Conservation (phyloP, 1,284 basidiomycete genomes). For the Rhodotorula sp. region DNA sequence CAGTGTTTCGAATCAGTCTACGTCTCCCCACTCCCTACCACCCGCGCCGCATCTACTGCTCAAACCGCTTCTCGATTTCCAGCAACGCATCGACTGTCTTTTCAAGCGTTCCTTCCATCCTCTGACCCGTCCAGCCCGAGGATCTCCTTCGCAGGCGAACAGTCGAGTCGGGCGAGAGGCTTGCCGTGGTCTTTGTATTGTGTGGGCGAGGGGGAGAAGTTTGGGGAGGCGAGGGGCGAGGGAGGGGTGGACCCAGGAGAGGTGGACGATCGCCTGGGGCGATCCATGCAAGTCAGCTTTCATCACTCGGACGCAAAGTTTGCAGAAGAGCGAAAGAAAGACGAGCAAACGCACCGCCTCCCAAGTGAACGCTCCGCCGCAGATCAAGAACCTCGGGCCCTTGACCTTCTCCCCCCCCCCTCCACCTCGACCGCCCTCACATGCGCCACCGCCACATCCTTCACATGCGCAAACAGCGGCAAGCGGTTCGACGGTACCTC, state of each 20-base stretch:
- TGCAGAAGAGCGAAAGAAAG: too few species aligned
- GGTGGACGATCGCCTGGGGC: conserved; percentile 24
- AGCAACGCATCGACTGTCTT: conserved; percentile 34
- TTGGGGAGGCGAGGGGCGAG: conserved; percentile 33
- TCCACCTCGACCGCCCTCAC: conserved; percentile 42
- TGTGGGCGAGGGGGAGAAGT: conserved; percentile 11
- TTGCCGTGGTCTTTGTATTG: conserved; percentile 15
- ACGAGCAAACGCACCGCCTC: conserved; percentile 22
- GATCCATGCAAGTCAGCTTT: neutral
- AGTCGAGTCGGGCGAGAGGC: conserved; percentile 32
- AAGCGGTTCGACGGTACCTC: conserved; percentile 47
- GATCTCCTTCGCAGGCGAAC: conserved; percentile 18
- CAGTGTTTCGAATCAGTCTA: neutral
- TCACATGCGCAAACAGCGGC: conserved; percentile 48
- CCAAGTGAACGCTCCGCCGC: conserved; percentile 40
- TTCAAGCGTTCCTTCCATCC: conserved; percentile 27
- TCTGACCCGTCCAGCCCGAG: conserved; percentile 22
- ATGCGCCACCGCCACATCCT: conserved; percentile 46
- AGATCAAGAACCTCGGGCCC: conserved; percentile 34
- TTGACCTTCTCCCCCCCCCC: conserved; percentile 35
- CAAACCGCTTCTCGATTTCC: conserved; percentile 30
- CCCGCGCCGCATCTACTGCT: neutral
- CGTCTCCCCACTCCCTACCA: neutral
- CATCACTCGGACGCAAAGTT: too few species aligned
- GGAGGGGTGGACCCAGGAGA: conserved; percentile 12